Base-by-base conservation (phyloP, 805 yeast species). In the Spathaspora arborariae region DNA sequence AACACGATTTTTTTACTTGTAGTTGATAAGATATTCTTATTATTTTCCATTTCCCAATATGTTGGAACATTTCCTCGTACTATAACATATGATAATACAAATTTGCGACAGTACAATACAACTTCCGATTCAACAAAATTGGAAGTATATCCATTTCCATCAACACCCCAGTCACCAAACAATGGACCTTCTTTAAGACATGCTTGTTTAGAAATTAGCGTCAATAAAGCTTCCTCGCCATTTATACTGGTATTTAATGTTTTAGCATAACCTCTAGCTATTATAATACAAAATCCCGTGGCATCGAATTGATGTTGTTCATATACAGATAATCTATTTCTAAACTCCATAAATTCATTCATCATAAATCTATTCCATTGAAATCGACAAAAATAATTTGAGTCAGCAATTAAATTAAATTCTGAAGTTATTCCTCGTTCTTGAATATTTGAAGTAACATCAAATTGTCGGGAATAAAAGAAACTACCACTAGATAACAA, bases 121-220 rank as follows among this genome's bases (percentile, higher is more conserved):
- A 78, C 56, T 57, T 80, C 84, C 3, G 79, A 67, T 53, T 80
- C 84, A 19, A 71, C 76, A 54, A 67, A 78, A 53, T 79, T 78
- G 2, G 81, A 68, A 11, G 70, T 79, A 19, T 70, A 68, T 1
- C 83, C 81, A 36, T 75, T 75, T 50, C 80, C 84, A 55, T 80
- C 84, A 54, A 78, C 68, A 27, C 84, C 80, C 67, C 76, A 75
- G 24, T 79, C 79, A 1, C 84, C 84, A 56, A 78, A 79, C 16
- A 79, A 58, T 0, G 75, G 71, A 0, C 82, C 82, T 33, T 61
- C 62, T 50, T 74, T 75, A 24, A 58, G 56, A 48, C 81, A 75
- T 24, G 75, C 68, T 51, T 79, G 84, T 52, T 76, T 78, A 2
- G 81, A 70, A 9, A 79, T 74, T 9, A 79, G 64, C 0, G 83